phyloP scores from a whole-genome alignment of 2,329 filamentous ascomycete species.

The Domatiomyces catenatus region DNA sequence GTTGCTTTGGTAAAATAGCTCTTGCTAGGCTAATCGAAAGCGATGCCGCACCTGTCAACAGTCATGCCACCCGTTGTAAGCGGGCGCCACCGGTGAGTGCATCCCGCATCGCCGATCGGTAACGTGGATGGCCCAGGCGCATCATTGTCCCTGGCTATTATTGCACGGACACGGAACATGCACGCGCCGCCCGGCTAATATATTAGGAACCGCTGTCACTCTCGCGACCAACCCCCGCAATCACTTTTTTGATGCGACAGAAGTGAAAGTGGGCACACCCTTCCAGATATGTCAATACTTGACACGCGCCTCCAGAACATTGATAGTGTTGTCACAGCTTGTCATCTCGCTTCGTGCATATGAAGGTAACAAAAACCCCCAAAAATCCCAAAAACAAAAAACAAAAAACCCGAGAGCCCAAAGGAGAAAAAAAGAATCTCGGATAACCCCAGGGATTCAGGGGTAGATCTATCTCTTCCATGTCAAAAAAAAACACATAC shows the following conservation, averaged over 20 bases:
- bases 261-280: too few species aligned
- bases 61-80: neutral
- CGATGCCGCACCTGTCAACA: neutral
- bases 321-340: neutral
- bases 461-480: neutral
- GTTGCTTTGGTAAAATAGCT: neutral
- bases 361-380: neutral
- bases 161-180: neutral
- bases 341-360: neutral
- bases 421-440: neutral
- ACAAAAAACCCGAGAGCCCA: too few species aligned
- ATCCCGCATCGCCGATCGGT: neutral
- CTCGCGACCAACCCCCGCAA: neutral
- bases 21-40: neutral
- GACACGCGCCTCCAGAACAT: too few species aligned
- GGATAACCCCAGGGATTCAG: neutral
- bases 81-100: neutral
- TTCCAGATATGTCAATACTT: too few species aligned
- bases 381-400: neutral
- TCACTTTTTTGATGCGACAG: neutral
- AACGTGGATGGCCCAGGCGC: neutral
- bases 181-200: neutral
- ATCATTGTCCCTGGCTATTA: neutral
- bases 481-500: neutral
- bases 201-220: neutral